A percentile compares a stretch with the other conserved stretches of the same genome.
Conservation (phyloP, 495 filamentous ascomycete species). For the Penicillium desertorum region DNA sequence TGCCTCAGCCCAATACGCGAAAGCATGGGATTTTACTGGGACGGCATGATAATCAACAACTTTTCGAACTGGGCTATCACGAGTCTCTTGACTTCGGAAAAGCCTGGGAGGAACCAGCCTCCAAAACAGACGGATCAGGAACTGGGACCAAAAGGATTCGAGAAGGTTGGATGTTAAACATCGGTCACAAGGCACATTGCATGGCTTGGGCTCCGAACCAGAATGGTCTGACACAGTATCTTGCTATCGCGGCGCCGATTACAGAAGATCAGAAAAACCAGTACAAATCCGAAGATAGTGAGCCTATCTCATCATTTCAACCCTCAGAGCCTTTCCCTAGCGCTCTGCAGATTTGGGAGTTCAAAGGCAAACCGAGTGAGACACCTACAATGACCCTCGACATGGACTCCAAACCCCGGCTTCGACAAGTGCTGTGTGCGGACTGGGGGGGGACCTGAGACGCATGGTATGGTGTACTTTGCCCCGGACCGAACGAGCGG, state of each 20-base stretch:
- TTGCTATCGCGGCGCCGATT: slow-evolving; percentile 50
- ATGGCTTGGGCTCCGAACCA: slow-evolving; percentile 60
- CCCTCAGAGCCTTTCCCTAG: slow-evolving; percentile 47
- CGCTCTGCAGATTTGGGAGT: slow-evolving; percentile 60
- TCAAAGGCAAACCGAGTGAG: slow-evolving; percentile 39
- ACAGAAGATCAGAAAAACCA: slow-evolving; percentile 35
- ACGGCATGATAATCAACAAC: slow-evolving; percentile 43
- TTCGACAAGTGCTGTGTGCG: slow-evolving; percentile 56
- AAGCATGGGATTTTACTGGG: slow-evolving; percentile 54
- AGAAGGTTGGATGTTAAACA: slow-evolving; percentile 59
- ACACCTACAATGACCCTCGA: slow-evolving; percentile 38
- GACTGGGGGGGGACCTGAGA: slow-evolving; percentile 64
- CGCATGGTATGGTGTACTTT: slow-evolving; percentile 65
- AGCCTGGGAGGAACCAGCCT: slow-evolving; percentile 39
- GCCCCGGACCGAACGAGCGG: slow-evolving; percentile 35
- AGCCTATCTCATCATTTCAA: slow-evolving; percentile 46
- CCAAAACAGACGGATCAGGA: slow-evolving; percentile 10
- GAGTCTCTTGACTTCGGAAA: slow-evolving; percentile 44
- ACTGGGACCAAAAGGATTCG: slow-evolving; percentile 28
- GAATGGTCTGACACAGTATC: slow-evolving; percentile 51
- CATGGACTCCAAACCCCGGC: slow-evolving; percentile 36
- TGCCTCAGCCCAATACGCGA: slow-evolving; percentile 34
- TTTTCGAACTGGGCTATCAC: slow-evolving; percentile 41
- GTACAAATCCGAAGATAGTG: slow-evolving; percentile 9
- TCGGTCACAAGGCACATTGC: slow-evolving; percentile 52